These are phyloP conservation scores for Volutella citrinella DNA, from an alignment of 2,329 filamentous ascomycete genomes.

Conservation along the genomic window DNA sequence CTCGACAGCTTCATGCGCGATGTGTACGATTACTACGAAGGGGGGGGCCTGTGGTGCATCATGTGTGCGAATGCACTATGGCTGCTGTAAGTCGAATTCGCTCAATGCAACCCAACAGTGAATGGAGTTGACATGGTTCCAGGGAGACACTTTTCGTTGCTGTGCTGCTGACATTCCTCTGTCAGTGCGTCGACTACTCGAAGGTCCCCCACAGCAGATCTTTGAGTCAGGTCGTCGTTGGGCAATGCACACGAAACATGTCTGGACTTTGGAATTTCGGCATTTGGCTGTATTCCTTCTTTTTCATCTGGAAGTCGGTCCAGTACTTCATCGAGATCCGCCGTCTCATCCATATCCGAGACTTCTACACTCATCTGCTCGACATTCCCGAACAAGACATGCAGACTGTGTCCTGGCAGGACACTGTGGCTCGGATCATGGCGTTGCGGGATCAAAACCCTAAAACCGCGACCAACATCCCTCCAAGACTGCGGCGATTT, in stretches of 20 bases:
- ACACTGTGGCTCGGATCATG: constrained; percentile 83
- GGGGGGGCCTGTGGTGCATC: constrained; percentile 83
- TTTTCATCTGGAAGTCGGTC: constrained; percentile 78
- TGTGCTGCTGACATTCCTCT: constrained; percentile 76
- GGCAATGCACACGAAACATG: constrained; percentile 74
- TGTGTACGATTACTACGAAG: constrained; percentile 83
- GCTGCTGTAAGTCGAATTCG: constrained; percentile 57
- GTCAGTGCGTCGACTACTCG: constrained; percentile 80
- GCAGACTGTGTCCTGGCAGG: constrained; percentile 92
- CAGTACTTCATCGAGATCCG: constrained; percentile 72
- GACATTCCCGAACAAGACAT: constrained; percentile 81
- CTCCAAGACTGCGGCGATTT: constrained; percentile 49
- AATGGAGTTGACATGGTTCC: constrained; percentile 5
- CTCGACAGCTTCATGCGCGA: constrained; percentile 82
- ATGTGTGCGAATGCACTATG: constrained; percentile 68
- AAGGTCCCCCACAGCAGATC: constrained; percentile 65
- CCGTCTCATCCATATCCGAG: constrained; percentile 71
- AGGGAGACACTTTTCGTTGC: constrained; percentile 82
- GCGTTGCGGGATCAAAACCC: constrained; percentile 80
- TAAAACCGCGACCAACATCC: constrained; percentile 63
- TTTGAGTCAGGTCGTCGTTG: constrained; percentile 55
- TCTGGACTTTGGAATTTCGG: constrained; percentile 73
- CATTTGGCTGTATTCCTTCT: constrained; percentile 81
- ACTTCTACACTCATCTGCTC: constrained; percentile 81
- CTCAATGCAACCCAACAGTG: too few species aligned